Evolutionary conservation across 257 asterid species (phyloP), one percentile per base, ranked within the genome.

Genomic region (Salvia splendens): DNA sequence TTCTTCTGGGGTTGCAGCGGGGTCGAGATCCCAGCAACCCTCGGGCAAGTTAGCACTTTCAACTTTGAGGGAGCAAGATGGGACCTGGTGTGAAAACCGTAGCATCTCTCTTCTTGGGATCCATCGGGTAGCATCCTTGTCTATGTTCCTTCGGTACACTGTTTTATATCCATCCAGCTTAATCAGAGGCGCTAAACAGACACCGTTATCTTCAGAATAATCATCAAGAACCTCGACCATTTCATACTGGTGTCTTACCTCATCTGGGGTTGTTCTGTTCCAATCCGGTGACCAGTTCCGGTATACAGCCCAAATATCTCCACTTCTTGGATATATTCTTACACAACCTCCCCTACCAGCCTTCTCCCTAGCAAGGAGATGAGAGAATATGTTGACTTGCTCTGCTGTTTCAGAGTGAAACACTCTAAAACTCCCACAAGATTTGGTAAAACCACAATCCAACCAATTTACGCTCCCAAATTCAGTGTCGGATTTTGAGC

Each of bases 11-110:
- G 80, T 94, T 4, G 99, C 99, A 78, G 99, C 99, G 43, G 99
- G 95, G 79, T 94, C 99, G 36, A 94, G 96, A 91, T 94, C 99
- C 97, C 97, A 94, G 77, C 96, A 90, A 42, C 95, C 95, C 61
- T 87, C 88, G 0, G 97, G 95, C 81, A 85, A 73, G 69, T 82
- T 79, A 50, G 77, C 49, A 15, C 80, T 78, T 46, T 81, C 90
- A 5, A 79, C 88, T 68, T 87, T 80, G 16, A 93, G 96, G 33
- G 82, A 77, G 72, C 83, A 88, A 35, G 97, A 84, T 10, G 99
- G 99, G 24, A 93, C 99, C 81, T 82, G 95, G 76, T 93, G 99
- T 5, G 99, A 93, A 84, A 94, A 94, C 17, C 97, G 82, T 45
- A 94, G 75, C 99, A 94, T 94, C 73, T 94, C 99, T 74, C 95